Evolutionary conservation across 208 protist genomes (phyloP).

Genomic region (Balamuthia mandrillaris): DNA sequence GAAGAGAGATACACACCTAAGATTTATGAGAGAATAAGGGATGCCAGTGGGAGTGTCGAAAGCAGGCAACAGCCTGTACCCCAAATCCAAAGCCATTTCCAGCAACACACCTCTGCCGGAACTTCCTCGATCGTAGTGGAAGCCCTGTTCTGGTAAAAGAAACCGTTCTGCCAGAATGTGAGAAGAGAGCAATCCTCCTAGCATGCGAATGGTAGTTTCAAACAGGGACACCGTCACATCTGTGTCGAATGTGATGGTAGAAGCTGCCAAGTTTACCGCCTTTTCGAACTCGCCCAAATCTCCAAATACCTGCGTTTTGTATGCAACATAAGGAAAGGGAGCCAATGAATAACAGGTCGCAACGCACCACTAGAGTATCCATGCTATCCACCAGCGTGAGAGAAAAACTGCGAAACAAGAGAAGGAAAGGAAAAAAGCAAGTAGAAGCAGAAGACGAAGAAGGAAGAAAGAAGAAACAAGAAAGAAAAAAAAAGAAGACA

Average conservation of each 20-base stretch:
- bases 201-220: slow-evolving; percentile 81
- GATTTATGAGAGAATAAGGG: background rate
- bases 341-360: background rate
- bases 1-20: background rate
- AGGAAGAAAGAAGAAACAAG: slow-evolving; percentile 50
- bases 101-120: background rate
- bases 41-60: background rate
- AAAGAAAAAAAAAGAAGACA: too few relatives aligned
- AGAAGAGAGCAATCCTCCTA: slow-evolving; percentile 60
- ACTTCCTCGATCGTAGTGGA: too few relatives aligned
- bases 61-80: background rate
- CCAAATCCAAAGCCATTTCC: background rate
- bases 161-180: background rate
- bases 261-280: slow-evolving; percentile 65
- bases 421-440: background rate
- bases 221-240: slow-evolving; percentile 80
- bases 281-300: slow-evolving; percentile 55
- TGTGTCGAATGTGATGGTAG: slow-evolving; percentile 64
- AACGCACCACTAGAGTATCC: slow-evolving; percentile 33
- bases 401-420: background rate
- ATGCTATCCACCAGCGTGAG: background rate
- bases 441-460: background rate
- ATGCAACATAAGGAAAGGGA: background rate
- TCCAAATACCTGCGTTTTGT: slow-evolving; percentile 22
- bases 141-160: background rate